These are phyloP conservation scores for Juncus effusus DNA, from an alignment of 176 grass and related monocot genomes.

Conservation along the genomic window DNA sequence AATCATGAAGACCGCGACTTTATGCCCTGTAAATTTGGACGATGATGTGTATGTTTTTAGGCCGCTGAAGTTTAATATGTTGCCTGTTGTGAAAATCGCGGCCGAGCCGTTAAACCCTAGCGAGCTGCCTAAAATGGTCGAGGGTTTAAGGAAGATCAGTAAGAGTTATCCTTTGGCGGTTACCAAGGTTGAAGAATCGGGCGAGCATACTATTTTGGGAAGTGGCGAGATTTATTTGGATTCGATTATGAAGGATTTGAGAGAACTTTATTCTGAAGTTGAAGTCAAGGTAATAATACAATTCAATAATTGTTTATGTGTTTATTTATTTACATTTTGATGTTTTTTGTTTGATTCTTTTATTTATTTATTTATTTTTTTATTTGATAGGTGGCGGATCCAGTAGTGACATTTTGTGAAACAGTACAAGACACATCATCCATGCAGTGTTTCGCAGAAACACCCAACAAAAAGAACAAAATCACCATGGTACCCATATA, in stretches of 20 bases:
- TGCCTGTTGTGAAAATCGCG: constrained; percentile 91
- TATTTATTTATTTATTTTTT: not conserved
- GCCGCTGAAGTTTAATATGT: constrained; percentile 84
- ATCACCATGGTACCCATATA: constrained; percentile 74
- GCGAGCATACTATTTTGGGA: constrained; percentile 91
- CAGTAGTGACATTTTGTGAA: constrained; percentile 97
- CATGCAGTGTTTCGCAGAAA: constrained; percentile 99
- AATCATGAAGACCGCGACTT: constrained; percentile 98
- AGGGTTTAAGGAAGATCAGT: constrained; percentile 96
- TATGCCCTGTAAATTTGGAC: constrained; percentile 81
- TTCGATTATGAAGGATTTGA: constrained; percentile 98
- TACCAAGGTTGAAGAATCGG: constrained; percentile 97
- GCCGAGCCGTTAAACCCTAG: constrained; percentile 96
- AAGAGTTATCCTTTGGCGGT: constrained; percentile 98
- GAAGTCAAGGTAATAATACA: constrained; percentile 82
- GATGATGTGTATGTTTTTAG: constrained; percentile 98
- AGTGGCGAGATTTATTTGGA: constrained; percentile 95
- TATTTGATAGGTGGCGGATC: constrained; percentile 78
- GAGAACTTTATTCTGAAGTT: constrained; percentile 98
- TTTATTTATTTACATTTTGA: not conserved
- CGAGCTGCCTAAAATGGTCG: constrained; percentile 96
- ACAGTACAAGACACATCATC: constrained; percentile 97
- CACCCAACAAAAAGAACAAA: constrained; percentile 99
- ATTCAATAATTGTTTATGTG: not conserved
- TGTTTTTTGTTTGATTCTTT: not conserved